Evolutionary conservation across 306 rosid species (phyloP).

Genomic region (Vicia villosa): DNA sequence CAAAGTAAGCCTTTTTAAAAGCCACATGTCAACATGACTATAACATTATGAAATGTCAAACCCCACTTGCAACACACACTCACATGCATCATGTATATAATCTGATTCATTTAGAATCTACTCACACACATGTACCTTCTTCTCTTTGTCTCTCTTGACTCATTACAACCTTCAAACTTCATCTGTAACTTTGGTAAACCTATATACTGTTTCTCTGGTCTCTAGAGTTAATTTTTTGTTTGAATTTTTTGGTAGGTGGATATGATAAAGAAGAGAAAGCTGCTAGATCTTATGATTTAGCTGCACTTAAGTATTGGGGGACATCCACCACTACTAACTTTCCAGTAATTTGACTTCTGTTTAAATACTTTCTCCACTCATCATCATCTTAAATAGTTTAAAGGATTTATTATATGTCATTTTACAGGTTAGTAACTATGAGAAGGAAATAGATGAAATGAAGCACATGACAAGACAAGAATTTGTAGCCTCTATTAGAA

Average conservation of each 20-base stretch:
- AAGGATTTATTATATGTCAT: conserved; percentile 4
- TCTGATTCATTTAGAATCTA: too few species aligned
- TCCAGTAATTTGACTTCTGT: conserved; percentile 51
- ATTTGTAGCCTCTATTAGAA: conserved; percentile 95
- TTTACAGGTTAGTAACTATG: conserved; percentile 81
- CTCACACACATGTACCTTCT: too few species aligned
- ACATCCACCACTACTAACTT: conserved; percentile 96
- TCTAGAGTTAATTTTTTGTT: not conserved
- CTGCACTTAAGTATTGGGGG: conserved; percentile 98
- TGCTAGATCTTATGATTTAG: conserved; percentile 97
- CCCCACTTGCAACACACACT: too few species aligned
- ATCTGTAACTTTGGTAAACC: conserved; percentile 31
- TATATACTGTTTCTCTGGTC: not conserved
- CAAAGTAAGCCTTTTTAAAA: too few species aligned
- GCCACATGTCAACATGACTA: too few species aligned
- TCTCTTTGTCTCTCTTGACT: conserved; percentile 46
- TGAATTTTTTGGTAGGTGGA: conserved; percentile 60
- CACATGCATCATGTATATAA: too few species aligned
- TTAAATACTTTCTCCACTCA: not conserved
- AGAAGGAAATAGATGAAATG: conserved; percentile 96
- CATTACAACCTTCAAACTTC: conserved; percentile 7
- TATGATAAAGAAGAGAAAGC: conserved; percentile 99
- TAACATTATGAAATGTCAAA: too few species aligned
- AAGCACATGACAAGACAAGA: conserved; percentile 98
- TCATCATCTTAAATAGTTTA: not conserved